Evolutionary conservation across 2,329 filamentous ascomycete species (phyloP), one percentile per base, ranked within the genome.

Genomic region (Neofusicoccum umdonicola): DNA sequence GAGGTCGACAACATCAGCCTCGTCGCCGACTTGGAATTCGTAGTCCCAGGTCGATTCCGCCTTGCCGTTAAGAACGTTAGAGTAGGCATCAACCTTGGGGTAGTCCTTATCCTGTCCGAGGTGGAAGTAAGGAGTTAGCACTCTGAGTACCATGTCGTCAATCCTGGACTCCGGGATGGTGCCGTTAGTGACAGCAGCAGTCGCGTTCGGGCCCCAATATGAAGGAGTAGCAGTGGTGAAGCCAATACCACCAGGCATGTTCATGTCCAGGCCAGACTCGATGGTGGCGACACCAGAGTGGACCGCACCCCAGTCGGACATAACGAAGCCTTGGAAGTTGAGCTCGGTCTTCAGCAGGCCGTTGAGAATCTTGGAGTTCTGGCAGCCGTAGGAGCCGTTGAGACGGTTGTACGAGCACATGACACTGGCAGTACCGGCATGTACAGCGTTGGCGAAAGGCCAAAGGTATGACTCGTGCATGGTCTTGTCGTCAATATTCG

Each of bases 391-490:
- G 1, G 77, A 78, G 45, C 78, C 56, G 17, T 66, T 64, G 15
- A 66, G 31, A 6, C 78, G 72, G 67, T 69, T 81, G 77, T 80
- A 82, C 2, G 67, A 75, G 72, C 81, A 83, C 82, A 84, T 84
- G 15, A 83, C 71, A 1, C 77, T 77, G 9, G 78, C 57, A 89
- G 87, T 64, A 8, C 89, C 88, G 9, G 89, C 89, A 63, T 82
- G 82, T 58, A 92, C 85, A 1, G 88, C 88, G 71, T 93, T 89
- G 27, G 85, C 88, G 71, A 93, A 93, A 0, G 90, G 90, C 90
- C 90, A 93, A 31, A 89, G 80, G 72, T 92, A 93, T 4, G 91
- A 76, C 74, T 93, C 90, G 70, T 92, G 90, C 73, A 92, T 80
- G 0, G 90, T 89, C 67, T 89, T 86, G 74, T 93, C 90, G 66